Evolutionary conservation across 1,284 basidiomycete species (phyloP).

Genomic region (Ustanciosporium gigantosporum): DNA sequence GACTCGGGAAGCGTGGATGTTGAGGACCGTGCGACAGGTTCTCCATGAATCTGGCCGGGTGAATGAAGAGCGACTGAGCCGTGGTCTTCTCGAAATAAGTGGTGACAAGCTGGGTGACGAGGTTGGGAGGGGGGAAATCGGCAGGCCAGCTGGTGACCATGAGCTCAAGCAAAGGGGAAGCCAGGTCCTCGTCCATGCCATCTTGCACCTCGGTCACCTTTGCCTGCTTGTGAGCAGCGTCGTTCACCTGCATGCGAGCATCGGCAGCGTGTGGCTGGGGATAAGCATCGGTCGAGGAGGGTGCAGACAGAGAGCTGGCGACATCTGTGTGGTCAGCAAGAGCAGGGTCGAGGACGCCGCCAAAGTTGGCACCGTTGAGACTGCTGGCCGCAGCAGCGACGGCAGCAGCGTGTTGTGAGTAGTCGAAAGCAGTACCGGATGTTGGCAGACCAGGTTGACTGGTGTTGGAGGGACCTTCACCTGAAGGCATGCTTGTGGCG

Average conservation of each 20-base stretch:
- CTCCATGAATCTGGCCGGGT: conserved; percentile 41
- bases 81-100: conserved; percentile 34
- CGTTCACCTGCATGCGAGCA: conserved; percentile 15
- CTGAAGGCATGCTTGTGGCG: conserved; percentile 51
- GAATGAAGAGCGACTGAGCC: conserved; percentile 34
- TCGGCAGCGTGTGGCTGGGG: conserved; percentile 13
- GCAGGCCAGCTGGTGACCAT: conserved; percentile 47
- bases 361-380: conserved; percentile 11
- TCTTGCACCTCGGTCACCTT: conserved; percentile 33
- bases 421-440: conserved; percentile 17
- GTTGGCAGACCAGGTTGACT: conserved; percentile 8
- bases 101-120: conserved; percentile 39
- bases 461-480: conserved; percentile 32
- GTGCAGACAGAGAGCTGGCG: background rate
- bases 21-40: conserved; percentile 35
- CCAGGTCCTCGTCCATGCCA: conserved; percentile 27
- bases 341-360: conserved; percentile 29
- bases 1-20: conserved; percentile 39
- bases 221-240: conserved; percentile 23
- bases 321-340: no score
- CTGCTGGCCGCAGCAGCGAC: conserved; percentile 30
- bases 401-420: conserved; percentile 15
- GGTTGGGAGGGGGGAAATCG: conserved; percentile 45
- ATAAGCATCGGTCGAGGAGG: conserved; percentile 1
- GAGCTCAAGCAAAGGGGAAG: conserved; percentile 36